phyloP scores from a whole-genome alignment of 2,329 filamentous ascomycete species.

The Xylariaceae sp. region DNA sequence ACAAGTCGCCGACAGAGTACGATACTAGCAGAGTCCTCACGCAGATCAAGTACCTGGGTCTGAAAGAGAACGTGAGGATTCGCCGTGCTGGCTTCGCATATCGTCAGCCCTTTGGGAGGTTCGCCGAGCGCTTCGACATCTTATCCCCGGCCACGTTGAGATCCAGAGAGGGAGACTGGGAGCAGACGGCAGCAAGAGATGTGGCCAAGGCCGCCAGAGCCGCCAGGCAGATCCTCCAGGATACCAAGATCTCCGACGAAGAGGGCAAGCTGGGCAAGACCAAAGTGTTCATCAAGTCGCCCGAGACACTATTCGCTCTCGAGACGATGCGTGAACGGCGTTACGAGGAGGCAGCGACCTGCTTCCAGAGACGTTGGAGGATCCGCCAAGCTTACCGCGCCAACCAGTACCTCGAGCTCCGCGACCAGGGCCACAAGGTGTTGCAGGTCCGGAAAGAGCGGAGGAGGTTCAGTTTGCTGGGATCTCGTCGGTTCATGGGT shows the following conservation, averaged over 20 bases:
- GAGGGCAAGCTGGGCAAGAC: slow-evolving; percentile 97
- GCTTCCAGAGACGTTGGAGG: slow-evolving; percentile 95
- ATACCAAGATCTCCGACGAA: slow-evolving; percentile 89
- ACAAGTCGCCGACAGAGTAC: slow-evolving; percentile 92
- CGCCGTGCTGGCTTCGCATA: slow-evolving; percentile 94
- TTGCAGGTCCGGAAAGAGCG: slow-evolving; percentile 85
- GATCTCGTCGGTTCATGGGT: slow-evolving; percentile 85
- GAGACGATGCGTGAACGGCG: slow-evolving; percentile 98
- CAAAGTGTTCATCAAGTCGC: slow-evolving; percentile 97
- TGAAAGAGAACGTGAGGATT: slow-evolving; percentile 99
- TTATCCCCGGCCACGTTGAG: slow-evolving; percentile 92
- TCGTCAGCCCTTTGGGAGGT: slow-evolving; percentile 95
- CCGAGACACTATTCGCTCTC: slow-evolving; percentile 91
- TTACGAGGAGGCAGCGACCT: slow-evolving; percentile 99
- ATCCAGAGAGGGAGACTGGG: slow-evolving; percentile 95
- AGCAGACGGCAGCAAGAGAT: slow-evolving; percentile 78
- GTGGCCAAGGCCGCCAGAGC: too few relatives aligned
- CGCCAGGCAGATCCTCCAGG: slow-evolving; percentile 88
- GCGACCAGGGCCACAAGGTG: slow-evolving; percentile 80
- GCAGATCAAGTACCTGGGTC: slow-evolving; percentile 96
- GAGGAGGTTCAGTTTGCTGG: slow-evolving; percentile 82
- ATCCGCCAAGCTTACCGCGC: slow-evolving; percentile 89
- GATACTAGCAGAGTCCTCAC: slow-evolving; percentile 89
- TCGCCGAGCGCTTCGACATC: slow-evolving; percentile 94
- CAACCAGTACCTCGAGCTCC: slow-evolving; percentile 79